These are phyloP conservation scores for Arctium minus DNA, from an alignment of 129 eudicot species.

Conservation along the genomic window DNA sequence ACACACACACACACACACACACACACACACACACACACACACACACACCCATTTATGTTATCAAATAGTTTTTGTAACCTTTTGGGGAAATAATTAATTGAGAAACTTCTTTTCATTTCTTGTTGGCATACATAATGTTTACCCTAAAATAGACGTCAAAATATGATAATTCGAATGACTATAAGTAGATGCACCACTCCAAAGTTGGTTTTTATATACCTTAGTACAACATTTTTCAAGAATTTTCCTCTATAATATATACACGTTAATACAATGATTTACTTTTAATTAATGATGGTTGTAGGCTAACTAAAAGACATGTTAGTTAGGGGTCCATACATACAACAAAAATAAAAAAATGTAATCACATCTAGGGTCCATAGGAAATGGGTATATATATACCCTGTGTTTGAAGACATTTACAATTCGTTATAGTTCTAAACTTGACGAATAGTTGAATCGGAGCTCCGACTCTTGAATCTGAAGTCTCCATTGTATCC, in stretches of 20 bases:
- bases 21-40: constrained; percentile 13
- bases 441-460: no score
- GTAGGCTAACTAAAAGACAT: no score
- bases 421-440: no score
- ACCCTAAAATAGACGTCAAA: not conserved
- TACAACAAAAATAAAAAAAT: no score
- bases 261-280: not conserved
- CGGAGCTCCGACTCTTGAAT: no score
- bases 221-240: not conserved
- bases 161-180: not conserved
- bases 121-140: not conserved
- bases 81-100: constrained; percentile 22
- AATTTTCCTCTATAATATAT: no score
- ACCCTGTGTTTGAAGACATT: no score
- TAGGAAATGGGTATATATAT: no score
- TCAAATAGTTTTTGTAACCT: constrained; percentile 11
- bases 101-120: not conserved
- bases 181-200: not conserved
- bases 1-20: constrained; percentile 24
- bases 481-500: no score
- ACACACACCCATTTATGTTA: constrained; percentile 10
- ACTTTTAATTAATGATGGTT: no score
- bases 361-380: no score
- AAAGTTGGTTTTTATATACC: not conserved
- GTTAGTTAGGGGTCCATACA: no score